Base-by-base conservation (phyloP, 768 basidiomycete species). In the Tulasnella sp. region DNA sequence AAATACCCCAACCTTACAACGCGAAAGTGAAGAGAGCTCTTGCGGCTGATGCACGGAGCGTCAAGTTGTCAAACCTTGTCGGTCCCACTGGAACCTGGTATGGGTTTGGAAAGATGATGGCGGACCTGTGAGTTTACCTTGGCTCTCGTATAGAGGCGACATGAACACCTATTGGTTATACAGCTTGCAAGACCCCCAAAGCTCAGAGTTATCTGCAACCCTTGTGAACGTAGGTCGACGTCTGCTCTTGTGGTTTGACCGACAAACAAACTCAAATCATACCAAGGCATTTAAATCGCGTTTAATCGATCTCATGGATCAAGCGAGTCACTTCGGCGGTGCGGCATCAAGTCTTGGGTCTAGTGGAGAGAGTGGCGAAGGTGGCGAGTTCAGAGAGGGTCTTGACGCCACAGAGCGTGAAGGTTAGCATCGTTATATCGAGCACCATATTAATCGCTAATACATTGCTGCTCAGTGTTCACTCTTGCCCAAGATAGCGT, bases 51-150 rank as follows among this genome's bases (percentile, higher is more conserved):
- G 84, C 95, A 11, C 86, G 87, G 26, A 92, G 90, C 75, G 95
- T 98, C 69, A 89, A 87, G 74, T 83, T 98, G 6, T 87, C 91
- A 11, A 85, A 84, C 59, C 86, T 95, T 8, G 93, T 96, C 9
- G 95, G 95, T 8, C 88, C 89, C 12, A 92, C 92, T 2, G 92
- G 93, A 2, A 81, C 88, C 76, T 98, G 95, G 95, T 98, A 97
- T 79, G 90, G 89, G 3, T 95, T 95, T 79, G 95, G 95, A 16
- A 89, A 89, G 78, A 87, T 88, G 75, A 88, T 96, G 73, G 90
- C 89, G 83, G 89, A 89, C 69, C 87, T 96, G 94, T 93, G 77
- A 76, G 85, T 77, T 0, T 6, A 41, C 32, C 9, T 29, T 16
- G 19, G 42, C n/a, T 19, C 34, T 41, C 29, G 2, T 40, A 16